Base-by-base conservation (phyloP, 257 asterid genomes). In the Fraxinus americana region DNA sequence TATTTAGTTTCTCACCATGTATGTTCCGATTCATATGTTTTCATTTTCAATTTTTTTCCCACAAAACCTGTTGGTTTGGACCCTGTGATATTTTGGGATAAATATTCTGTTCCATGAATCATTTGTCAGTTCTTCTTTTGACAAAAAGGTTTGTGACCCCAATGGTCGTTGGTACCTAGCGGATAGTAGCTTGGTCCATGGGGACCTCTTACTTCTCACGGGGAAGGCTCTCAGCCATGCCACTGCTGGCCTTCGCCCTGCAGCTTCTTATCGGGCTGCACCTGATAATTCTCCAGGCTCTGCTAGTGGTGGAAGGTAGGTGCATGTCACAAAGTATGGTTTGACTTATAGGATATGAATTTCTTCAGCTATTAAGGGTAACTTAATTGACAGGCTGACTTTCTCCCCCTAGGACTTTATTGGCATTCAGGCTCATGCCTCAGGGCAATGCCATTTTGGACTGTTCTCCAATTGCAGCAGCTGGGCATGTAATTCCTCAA, bases 161-260 rank as follows among this genome's bases (percentile, higher is more conserved):
- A 91, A 90, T 87, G 97, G 99, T 36, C 91, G 87, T 83, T 95
- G 99, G 99, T 95, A 93, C 92, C 91, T 88, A 83, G 98, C 98
- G 72, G 99, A 93, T 86, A 78, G 86, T 77, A 85, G 90, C 82
- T 87, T 91, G 84, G 84, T 80, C 21, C 94, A 94, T 27, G 97
- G 99, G 70, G 97, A 95, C 75, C 93, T 95, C 71, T 79, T 95
- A 81, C 82, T 95, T 80, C 88, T 95, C 35, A 90, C 99, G n/a
- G 99, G 99, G 74, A 95, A 88, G 88, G 94, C 97, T 79, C 97
- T 95, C 81, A 89, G 98, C 86, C 96, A 95, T 81, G 89, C 88
- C 39, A 95, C 99, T 75, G 99, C 97, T 34, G 97, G 98, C 50
- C 91, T 91, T 83, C 90, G 94, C 43, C 92, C 97, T 79, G 97